Percentiles rank a stretch among this genome's conserved stretches.
Conservation (phyloP, 192 early-diverging fungal species). For the Allomyces arbusculus region DNA sequence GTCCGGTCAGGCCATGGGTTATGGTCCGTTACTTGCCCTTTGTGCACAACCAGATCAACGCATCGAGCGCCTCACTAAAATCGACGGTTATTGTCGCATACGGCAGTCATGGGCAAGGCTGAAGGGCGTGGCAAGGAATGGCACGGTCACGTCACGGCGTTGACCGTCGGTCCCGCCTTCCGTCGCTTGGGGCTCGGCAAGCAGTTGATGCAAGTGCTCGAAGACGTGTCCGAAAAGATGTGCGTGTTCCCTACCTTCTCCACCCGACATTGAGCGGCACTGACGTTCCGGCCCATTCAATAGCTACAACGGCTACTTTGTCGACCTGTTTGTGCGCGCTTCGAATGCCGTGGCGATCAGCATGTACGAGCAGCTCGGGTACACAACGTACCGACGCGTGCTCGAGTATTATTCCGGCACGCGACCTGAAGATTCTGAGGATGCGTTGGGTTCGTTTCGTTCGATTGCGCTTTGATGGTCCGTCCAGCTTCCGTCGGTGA, state of each 20-base stretch:
- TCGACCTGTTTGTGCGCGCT: conserved; percentile 88
- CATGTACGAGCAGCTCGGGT: conserved; percentile 87
- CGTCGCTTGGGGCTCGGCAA: conserved; percentile 75
- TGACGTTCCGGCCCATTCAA: not conserved
- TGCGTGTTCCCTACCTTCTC: conserved; percentile 3
- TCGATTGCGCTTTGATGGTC: not conserved
- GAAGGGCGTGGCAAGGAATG: conserved; percentile 71
- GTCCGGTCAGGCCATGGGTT: conserved; percentile 56
- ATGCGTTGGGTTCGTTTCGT: conserved; percentile 28
- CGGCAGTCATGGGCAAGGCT: conserved; percentile 78
- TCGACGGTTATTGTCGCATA: not conserved
- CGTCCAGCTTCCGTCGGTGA: conserved; percentile 1
- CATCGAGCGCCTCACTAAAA: too few relatives aligned
- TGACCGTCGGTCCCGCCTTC: conserved; percentile 90
- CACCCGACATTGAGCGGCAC: not conserved
- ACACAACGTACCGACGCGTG: conserved; percentile 74
- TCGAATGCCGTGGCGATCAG: conserved; percentile 76
- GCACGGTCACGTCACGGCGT: conserved; percentile 97
- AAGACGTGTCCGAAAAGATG: conserved; percentile 74
- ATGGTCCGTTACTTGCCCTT: conserved; percentile 24
- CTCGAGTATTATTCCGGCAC: conserved; percentile 58
- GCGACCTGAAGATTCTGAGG: conserved; percentile 47
- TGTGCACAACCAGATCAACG: too few relatives aligned
- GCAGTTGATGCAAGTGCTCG: conserved; percentile 71
- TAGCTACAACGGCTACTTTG: conserved; percentile 71